A percentile compares a stretch with the other conserved stretches of the same genome.
Conservation (phyloP, 257 asterid species). For the Jacaranda copaia region DNA sequence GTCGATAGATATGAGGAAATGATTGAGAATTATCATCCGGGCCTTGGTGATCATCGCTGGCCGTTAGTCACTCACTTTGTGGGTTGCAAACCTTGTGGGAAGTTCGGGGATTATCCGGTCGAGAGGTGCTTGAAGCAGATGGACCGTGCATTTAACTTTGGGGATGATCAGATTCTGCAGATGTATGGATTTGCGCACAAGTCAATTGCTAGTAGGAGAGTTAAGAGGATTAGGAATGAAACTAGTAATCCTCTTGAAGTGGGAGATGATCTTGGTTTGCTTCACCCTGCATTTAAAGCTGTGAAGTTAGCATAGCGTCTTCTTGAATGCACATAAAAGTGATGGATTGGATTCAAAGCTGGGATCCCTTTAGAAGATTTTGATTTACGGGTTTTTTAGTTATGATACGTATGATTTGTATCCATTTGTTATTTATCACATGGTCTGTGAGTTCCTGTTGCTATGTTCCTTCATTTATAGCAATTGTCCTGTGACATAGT, state of each 20-base stretch:
- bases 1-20: constrained; percentile 90
- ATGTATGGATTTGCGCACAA: constrained; percentile 84
- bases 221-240: constrained; percentile 71
- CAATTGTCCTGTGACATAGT: constrained; percentile 44
- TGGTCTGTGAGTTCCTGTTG: constrained; percentile 39
- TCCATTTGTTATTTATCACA: constrained; percentile 31
- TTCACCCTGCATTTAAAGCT: constrained; percentile 78
- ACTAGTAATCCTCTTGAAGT: constrained; percentile 77
- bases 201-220: constrained; percentile 66
- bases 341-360: constrained; percentile 35
- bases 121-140: constrained; percentile 95
- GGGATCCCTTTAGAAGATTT: constrained; percentile 8
- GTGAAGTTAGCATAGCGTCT: constrained; percentile 46
- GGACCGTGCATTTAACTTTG: constrained; percentile 90
- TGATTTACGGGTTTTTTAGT: constrained; percentile 27
- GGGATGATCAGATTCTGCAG: constrained; percentile 83
- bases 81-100: constrained; percentile 98
- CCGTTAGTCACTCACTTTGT: constrained; percentile 98
- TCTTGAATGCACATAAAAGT: constrained; percentile 33
- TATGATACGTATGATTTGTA: constrained; percentile 42
- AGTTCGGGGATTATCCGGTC: constrained; percentile 86
- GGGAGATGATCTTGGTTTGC: constrained; percentile 69
- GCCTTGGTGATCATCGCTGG: constrained; percentile 93
- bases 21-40: constrained; percentile 93
- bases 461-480: constrained; percentile 51